Percentiles rank a stretch among this genome's conserved stretches.
Conservation (phyloP, 73 alveolate species). For the Paramecium sexaurelia region DNA sequence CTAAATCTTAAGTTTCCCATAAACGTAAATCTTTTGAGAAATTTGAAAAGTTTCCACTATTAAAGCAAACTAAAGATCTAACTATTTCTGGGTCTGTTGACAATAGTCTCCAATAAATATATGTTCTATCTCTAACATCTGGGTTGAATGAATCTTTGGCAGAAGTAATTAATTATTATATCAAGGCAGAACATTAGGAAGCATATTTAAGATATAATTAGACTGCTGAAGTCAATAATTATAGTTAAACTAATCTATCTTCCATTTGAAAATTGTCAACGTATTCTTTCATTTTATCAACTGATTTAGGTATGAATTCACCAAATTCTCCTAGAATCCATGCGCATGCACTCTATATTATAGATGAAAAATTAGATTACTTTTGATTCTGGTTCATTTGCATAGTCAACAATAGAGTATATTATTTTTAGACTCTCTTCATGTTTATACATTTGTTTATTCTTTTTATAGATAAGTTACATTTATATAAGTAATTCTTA, state of each 20-base stretch:
- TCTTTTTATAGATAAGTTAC: conserved; percentile 50
- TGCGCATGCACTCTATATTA: conserved; percentile 25
- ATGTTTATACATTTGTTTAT: neutral
- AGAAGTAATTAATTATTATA: conserved; percentile 66
- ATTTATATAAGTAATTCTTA: conserved; percentile 47
- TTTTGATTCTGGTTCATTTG: conserved; percentile 59
- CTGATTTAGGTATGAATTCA: conserved; percentile 67
- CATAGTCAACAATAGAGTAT: conserved; percentile 28
- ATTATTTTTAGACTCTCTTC: conserved; percentile 54
- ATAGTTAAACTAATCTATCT: conserved; percentile 75
- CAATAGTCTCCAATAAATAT: conserved; percentile 84
- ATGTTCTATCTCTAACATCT: conserved; percentile 86
- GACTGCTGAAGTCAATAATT: conserved; percentile 57
- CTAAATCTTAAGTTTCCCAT: conserved; percentile 33
- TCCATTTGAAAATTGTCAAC: conserved; percentile 69
- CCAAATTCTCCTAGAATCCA: conserved; percentile 67
- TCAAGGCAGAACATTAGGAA: conserved; percentile 58
- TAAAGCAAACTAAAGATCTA: conserved; percentile 74
- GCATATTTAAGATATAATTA: conserved; percentile 67
- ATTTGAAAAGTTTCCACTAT: neutral
- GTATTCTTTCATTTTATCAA: conserved; percentile 71
- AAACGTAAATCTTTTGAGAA: neutral
- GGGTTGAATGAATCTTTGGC: conserved; percentile 77
- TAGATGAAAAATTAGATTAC: neutral
- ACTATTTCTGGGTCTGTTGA: conserved; percentile 82